Percentiles rank a stretch among this genome's conserved stretches.
phyloP scores from a whole-genome alignment of 768 basidiomycete genomes.

The Trametes coccinea region DNA sequence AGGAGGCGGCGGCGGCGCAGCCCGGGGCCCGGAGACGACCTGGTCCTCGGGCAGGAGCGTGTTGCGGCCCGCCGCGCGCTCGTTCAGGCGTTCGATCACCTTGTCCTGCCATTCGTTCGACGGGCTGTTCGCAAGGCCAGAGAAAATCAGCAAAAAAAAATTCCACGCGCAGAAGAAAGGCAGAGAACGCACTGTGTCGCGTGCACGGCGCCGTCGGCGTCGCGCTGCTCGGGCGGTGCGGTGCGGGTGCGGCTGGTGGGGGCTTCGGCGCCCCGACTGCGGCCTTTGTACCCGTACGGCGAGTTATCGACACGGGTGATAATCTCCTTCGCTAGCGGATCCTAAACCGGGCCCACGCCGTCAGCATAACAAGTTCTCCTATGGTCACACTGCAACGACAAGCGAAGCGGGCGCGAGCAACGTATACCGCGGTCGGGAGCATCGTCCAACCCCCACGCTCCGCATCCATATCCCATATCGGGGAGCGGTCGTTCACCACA shows the following conservation, averaged over 20 bases:
- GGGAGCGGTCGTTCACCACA: no score
- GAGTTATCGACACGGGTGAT: constrained; percentile 80
- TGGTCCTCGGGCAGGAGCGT: constrained; percentile 25
- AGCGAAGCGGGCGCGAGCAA: no score
- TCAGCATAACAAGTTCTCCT: no score
- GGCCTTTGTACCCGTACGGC: constrained; percentile 74
- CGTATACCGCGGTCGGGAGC: no score
- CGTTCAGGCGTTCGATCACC: constrained; percentile 41
- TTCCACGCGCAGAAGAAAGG: no score
- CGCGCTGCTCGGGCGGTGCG: constrained; percentile 24
- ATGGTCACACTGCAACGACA: no score
- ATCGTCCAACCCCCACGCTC: no score
- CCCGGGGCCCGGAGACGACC: constrained; percentile 12
- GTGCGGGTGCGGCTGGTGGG: constrained; percentile 26
- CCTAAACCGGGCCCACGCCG: constrained; percentile 40
- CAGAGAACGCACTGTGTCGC: constrained; percentile 59
- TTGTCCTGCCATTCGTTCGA: constrained; percentile 85
- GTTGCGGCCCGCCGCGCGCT: constrained; percentile 29
- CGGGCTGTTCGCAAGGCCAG: constrained; percentile 45
- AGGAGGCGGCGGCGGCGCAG: background rate
- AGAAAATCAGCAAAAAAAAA: background rate
- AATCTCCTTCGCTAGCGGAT: constrained; percentile 78
- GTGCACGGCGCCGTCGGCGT: constrained; percentile 31
- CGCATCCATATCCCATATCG: no score
- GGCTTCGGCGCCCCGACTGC: constrained; percentile 46